Base-by-base conservation (phyloP, 2,329 filamentous ascomycete species). In the Colletotrichum siamense region DNA sequence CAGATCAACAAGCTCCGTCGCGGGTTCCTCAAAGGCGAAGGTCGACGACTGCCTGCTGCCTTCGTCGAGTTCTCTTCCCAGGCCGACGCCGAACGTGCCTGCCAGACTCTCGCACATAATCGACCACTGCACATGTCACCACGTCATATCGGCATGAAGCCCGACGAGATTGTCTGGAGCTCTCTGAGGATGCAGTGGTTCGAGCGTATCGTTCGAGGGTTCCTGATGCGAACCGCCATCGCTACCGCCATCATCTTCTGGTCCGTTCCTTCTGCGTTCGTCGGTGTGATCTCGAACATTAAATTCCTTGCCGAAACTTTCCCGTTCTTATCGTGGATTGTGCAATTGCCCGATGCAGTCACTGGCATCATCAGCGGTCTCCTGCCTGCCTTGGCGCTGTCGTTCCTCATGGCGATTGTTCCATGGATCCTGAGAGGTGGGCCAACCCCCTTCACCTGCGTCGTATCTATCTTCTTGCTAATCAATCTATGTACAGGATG, bases 11-110 rank as follows among this genome's bases (percentile, higher is more conserved):
- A 98, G 84, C 91, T 98, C 69, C 91, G 94, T 78, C 85, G 91
- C 85, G 79, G 91, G 52, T 93, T 95, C 81, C 89, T 90, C 52
- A 86, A 89, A 15, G 92, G 94, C 65, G 77, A 78, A 8, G 93
- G 89, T 28, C 88, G 91, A 69, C 89, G 90, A 79, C 87, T 94
- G 70, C 91, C 91, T 69, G 93, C 96, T 5, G 94, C 97, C n/a
- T 99, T 99, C 81, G 95, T 99, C 78, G 96, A 99, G 82, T 99
- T 98, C 82, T 90, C 92, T 78, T 92, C 91, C 5, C 95, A 98
- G 82, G 91, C 93, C 28, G 95, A 95, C 76, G 97, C 97, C 10
- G 96, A 99, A 84, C 88, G 90, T 73, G 96, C 96, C 28, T 98
- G 91, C 84, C 96, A 98, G 84, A 93, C 92, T 24, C 88, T 98